Base-by-base conservation (phyloP, 2,329 filamentous ascomycete species). In the Aspergillus unguis region DNA sequence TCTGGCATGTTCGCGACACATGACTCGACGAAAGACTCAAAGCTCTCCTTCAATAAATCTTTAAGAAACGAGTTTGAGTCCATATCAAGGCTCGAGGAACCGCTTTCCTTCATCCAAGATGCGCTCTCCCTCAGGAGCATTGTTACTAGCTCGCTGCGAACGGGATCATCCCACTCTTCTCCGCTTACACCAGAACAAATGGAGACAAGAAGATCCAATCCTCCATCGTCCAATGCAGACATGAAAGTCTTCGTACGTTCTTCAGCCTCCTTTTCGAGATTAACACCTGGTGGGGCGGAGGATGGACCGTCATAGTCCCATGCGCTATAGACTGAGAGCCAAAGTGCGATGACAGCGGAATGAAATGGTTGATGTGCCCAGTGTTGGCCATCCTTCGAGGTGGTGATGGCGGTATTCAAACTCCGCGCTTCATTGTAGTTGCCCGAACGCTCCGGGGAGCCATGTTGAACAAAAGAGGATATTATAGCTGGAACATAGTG, bases 1-100 rank as follows among this genome's bases (percentile, higher is more conserved):
- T 97, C 92, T 0, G 94, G 94, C 76, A 97, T 87, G 65, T 99
- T 96, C 0, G 90, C 89, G 60, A 99, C 95, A 67, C 96, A 95
- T 4, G 88, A 87, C 66, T 97, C 92, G 6, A 92, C 84, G 65
- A 97, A 96, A 0, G 82, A 81, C 67, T 97, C 92, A 7, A 97
- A 73, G 65, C 92, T 88, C 53, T 86, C 81, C 83, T 92, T 90
- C 28, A 95, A 73, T 25, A 87, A 76, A 5, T 78, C 67, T 57
- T 88, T 86, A 66, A 97, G 90, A 59, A 85, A 85, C 5, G 80
- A 85, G 51, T 92, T 89, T 2, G 81, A 76, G 6, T 87, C 77
- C 0, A 84, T 78, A 37, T 95, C 90, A 0, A 83, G 73, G 3
- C 85, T 76, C 33, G 95, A 74, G 3, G 84, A 74, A 8, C 86